Evolutionary conservation across 1,139 yeast genomes (phyloP), one percentile per base, ranked within the genome.

Genomic region (Hansenula lynferdii): DNA sequence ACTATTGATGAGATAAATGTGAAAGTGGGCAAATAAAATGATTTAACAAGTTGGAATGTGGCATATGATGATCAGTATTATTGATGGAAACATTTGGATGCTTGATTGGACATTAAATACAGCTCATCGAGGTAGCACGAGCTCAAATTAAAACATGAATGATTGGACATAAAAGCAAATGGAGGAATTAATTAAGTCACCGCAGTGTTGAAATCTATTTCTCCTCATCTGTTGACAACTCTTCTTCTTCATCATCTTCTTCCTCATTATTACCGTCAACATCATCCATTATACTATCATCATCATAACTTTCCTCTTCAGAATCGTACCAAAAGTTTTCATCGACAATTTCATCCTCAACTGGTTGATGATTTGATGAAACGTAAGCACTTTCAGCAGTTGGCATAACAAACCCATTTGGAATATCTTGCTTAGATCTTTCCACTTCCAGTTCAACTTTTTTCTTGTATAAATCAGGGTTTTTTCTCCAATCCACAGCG

Each of bases 401-500:
- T 17, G 97, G 97, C 81, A 87, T 80, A 35, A 74, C 73, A 57
- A 86, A 87, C 41, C 85, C 97, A 39, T 72, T 76, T 16, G 97
- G 98, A 41, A 90, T 85, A 59, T 87, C 90, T 42, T 76, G 75
- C 58, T 81, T 84, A 29, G 95, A 84, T 50, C 86, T 75, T 48
- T 81, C 87, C 32, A 92, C 97, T 57, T 87, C 97, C 51, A 77
- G 77, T 44, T 74, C 70, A 8, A 90, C 95, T 58, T 85, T 79
- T 59, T 77, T 80, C 58, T 79, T 79, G 64, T 87, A 92, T 40
- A 79, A 83, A 23, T 81, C 89, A 18, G 85, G 82, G 62, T 85
- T 80, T 57, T 86, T 86, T 54, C 95, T 74, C 75, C 87, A 89
- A 54, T 86, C 89, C 21, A 90, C 89, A 19, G 96, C 87, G 9